Evolutionary conservation across 345 rosid species (phyloP).

Genomic region (Eucalyptus marginata): DNA sequence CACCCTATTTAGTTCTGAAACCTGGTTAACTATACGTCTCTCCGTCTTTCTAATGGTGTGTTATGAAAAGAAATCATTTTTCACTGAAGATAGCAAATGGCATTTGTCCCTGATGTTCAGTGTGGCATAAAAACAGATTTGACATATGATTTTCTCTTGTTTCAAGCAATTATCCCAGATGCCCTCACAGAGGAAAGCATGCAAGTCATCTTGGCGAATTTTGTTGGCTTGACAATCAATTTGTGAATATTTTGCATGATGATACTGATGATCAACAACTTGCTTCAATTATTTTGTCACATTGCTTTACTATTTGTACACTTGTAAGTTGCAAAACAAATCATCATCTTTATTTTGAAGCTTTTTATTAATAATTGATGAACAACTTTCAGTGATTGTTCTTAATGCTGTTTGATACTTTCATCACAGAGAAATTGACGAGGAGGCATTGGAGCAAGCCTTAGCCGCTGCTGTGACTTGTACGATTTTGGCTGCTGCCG

Average conservation of each 20-base stretch:
- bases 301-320: not conserved
- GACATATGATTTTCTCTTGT: not conserved
- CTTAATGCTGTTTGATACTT: not conserved
- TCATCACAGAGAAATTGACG: constrained; percentile 65
- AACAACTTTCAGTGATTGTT: not conserved
- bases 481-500: constrained; percentile 95
- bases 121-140: not conserved
- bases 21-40: not conserved
- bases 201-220: not conserved
- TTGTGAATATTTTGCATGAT: not conserved
- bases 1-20: not conserved
- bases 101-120: not conserved
- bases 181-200: not conserved
- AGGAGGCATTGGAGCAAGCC: constrained; percentile 91
- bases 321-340: not conserved
- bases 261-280: not conserved
- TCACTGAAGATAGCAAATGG: not conserved
- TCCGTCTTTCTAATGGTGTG: not conserved
- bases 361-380: not conserved
- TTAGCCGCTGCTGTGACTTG: constrained; percentile 95
- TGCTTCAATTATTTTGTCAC: not conserved
- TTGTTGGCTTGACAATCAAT: not conserved
- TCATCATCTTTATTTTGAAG: not conserved
- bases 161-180: not conserved
- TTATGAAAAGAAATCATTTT: not conserved